Base-by-base conservation (phyloP, 2,329 filamentous ascomycete genomes). In the Pseudocercospora eumusae region DNA sequence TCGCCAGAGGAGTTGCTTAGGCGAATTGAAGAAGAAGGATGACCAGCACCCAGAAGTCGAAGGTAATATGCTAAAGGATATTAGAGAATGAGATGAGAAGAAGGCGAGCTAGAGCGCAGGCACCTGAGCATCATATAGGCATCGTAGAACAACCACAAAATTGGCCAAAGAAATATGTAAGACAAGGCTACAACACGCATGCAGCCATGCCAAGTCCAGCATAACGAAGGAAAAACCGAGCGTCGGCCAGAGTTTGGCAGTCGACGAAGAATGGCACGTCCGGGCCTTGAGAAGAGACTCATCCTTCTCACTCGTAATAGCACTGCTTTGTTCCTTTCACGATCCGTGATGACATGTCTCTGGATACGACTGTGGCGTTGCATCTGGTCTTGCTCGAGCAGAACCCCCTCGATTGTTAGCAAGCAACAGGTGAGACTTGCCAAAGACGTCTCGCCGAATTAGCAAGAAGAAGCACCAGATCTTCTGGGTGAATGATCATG, bases 21-120 rank as follows among this genome's bases (percentile, higher is more conserved):
- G 44, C 9, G 23, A 25, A 25, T 25, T 9, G 11, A 13, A 11
- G 18, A 18, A 28, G 28, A 54, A 33, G 52, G 52, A 21, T 54
- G 23, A 21, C 52, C 52, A 54, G 52, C 52, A 54, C 52, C 52
- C 25, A 11, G 6, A 1, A 21, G 20, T 23, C 20, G 44, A 47
- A 47, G 44, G 4, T 7, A 6, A 33, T 54, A 27, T 23, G 33
- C 15, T 36, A 7, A 28, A 54, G 10, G 15, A 20, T 13, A 21
- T 25, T 20, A 54, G 25, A 54, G 52, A 33, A 54, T 33, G 27
- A 40, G n/a, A 54, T 54, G 52, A 33, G 33, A 54, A 11, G 2
- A 54, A 13, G 8, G 11, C 3, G 25, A 18, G 0, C 20, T 13
- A n/a, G 8, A 54, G 28, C 52, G 18, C 13, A 36, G 13, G 18